Evolutionary conservation across 306 rosid genomes (phyloP), one percentile per base, ranked within the genome.

Genomic region (Gastrolobium bilobum): DNA sequence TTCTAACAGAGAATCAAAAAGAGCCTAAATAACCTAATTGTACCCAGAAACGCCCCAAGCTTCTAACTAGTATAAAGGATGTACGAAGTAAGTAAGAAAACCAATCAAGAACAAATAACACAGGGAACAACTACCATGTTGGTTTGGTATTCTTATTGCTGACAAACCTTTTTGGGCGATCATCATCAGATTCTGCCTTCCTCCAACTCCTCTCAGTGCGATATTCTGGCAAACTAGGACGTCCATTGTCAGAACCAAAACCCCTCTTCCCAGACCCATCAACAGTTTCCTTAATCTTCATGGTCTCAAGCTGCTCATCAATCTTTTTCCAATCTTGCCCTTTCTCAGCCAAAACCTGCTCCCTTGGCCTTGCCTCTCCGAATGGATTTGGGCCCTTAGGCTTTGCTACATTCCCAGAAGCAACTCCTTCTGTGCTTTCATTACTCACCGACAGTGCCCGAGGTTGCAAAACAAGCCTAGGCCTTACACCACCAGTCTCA

Each of bases 311-410:
- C 74, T 94, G 85, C 84, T 92, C 95, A 44, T 94, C 97, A 81
- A 92, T 88, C 89, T 89, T 88, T 90, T 92, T 94, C 95, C 93
- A 92, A 77, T 94, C 97, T 70, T 87, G 90, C 37, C 97, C 99
- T 48, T 94, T 91, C 90, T 88, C 97, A 0, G 95, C 97, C 90
- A 94, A 85, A 54, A 94, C 99, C 89, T 94, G 91, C 82, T 94
- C 99, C 54, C 97, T 92, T 2, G 99, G 99, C 88, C 97, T 91
- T 0, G 97, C 99, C 38, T 73, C 93, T 3, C 99, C 99, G 14
- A 94, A 94, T 0, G 97, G 99, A 51, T 85, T 92, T 2, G 90
- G 34, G 6, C 91, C 87, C 83, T 87, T 88, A 0, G 91, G 90
- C 88, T 85, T 94, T 2, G 56, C 79, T 15, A 15, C 82, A 11